Evolutionary conservation across 495 filamentous ascomycete species (phyloP).

Genomic region (Talaromyces stipitatus): DNA sequence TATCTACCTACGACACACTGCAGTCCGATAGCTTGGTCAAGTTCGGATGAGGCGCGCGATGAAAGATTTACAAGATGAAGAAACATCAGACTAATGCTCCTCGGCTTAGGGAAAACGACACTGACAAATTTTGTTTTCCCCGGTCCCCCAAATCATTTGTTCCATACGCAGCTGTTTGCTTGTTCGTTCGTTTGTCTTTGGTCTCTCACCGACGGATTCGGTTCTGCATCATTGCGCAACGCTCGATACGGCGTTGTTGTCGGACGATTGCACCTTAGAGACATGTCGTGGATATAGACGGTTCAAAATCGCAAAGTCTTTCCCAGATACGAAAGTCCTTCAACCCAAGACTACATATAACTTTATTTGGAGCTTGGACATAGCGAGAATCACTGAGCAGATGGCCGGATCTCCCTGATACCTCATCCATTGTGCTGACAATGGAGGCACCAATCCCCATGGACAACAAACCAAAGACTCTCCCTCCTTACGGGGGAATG

Average conservation of each 20-base stretch:
- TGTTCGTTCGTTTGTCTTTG: neutral
- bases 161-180: neutral
- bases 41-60: neutral
- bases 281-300: neutral
- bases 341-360: neutral
- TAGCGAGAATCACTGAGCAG: neutral
- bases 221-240: neutral
- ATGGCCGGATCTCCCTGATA: slow-evolving; percentile 5
- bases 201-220: neutral
- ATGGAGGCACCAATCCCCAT: slow-evolving; percentile 7
- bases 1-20: neutral
- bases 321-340: neutral
- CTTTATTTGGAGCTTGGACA: neutral
- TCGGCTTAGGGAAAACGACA: neutral
- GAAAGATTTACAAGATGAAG: neutral
- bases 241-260: neutral
- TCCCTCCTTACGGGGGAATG: neutral
- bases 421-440: slow-evolving; percentile 4
- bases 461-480: slow-evolving; percentile 7
- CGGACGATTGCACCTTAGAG: neutral
- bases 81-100: neutral
- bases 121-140: neutral
- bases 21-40: neutral
- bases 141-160: neutral
- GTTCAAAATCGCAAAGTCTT: neutral